Evolutionary conservation across 306 rosid genomes (phyloP), one percentile per base, ranked within the genome.

Genomic region (Arachis stenosperma): DNA sequence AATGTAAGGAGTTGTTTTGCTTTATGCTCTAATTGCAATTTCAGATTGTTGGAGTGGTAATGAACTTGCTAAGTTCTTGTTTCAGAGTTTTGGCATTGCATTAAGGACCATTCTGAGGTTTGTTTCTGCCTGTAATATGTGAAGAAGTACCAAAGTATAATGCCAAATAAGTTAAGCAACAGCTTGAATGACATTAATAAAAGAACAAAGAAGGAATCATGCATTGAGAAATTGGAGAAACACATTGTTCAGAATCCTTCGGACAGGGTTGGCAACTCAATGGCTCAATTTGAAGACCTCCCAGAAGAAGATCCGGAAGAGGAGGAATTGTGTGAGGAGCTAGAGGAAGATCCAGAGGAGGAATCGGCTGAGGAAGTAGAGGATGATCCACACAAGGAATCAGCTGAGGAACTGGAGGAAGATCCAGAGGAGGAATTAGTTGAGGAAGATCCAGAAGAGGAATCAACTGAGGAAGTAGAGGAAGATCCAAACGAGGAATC

Each of bases 361-460:
- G 27, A 22, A 22, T 22, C 27, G 1, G 27, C 27, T 22, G 1
- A 1, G 27, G 27, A 22, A 22, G 27, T 22, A 22, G 27, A 22
- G 27, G 27, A 22, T 22, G 27, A 22, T 22, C 27, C 27, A 22
- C 27, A 22, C 27, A 1, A 22, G 27, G 27, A 22, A 22, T 22
- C 27, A 22, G 27, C 27, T 22, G 27, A 22, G 27, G 27, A 22
- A 22, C 17, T 50, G 53, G 27, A 10, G 6, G 55, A 50, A 50
- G 55, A 50, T 11, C 15, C 10, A 11, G 55, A 50, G 15, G 67
- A 66, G 72, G 79, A 68, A 57, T 67, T 66, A 66, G 12, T 29
- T 33, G 59, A 43, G 65, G 67, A 65, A 29, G 59, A 50, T 11
- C 15, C 10, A 11, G 55, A 50, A 6, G 67, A 66, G 72, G 79